phyloP scores from a whole-genome alignment of 202 grass and related monocot species.

The Panicum hallii region DNA sequence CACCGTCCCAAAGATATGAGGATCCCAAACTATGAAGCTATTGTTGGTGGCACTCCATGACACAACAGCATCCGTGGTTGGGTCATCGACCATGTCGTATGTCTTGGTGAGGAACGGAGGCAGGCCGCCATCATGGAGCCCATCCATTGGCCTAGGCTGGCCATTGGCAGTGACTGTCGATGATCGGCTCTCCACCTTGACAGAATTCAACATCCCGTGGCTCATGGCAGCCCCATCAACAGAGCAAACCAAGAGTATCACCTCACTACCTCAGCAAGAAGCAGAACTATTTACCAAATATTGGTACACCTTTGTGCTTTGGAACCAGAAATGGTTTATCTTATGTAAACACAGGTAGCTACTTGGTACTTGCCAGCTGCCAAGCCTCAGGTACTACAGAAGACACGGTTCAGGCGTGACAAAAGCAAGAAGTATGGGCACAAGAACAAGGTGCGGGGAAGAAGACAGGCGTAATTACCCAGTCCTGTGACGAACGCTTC shows the following conservation, averaged over 20 bases:
- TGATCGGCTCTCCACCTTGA: constrained; percentile 61
- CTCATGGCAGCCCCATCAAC: constrained; percentile 42
- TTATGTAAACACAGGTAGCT: background rate
- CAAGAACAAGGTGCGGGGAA: constrained; percentile 35
- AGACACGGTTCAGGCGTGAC: constrained; percentile 15
- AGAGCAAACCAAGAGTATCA: background rate
- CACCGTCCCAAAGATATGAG: constrained; percentile 67
- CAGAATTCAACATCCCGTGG: constrained; percentile 53
- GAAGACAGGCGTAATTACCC: constrained; percentile 10
- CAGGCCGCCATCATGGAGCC: constrained; percentile 61
- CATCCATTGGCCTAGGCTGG: constrained; percentile 67
- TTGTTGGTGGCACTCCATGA: constrained; percentile 70
- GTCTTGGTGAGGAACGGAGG: constrained; percentile 89
- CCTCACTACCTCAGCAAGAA: constrained; percentile 3
- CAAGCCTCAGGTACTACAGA: constrained; percentile 26
- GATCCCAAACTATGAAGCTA: constrained; percentile 93
- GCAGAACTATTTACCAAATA: constrained; percentile 18
- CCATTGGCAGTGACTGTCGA: constrained; percentile 16
- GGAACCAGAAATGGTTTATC: constrained; percentile 27
- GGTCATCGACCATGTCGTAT: constrained; percentile 84
- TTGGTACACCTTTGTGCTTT: constrained; percentile 3
- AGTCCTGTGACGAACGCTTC: background rate
- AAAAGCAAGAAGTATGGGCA: constrained; percentile 27
- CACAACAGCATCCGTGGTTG: constrained; percentile 64
- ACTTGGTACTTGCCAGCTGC: background rate